A percentile compares a stretch with the other conserved stretches of the same genome.
These are phyloP conservation scores for Solanum stenotomum DNA, from an alignment of 257 asterid genomes.

Conservation along the genomic window DNA sequence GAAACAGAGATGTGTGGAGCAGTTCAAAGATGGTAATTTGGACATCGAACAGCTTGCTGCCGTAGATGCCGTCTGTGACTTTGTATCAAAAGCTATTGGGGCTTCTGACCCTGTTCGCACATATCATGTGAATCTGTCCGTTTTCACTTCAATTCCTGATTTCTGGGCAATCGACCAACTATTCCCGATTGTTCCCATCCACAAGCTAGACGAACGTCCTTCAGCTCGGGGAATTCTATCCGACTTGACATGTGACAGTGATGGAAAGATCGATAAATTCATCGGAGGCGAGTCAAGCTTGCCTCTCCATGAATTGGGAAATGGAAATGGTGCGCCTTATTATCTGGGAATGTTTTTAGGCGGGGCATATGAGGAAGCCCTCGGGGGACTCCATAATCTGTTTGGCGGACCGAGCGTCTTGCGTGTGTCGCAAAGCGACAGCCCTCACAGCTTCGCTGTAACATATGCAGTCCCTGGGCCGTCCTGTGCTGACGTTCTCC, in stretches of 20 bases:
- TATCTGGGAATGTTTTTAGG: constrained; percentile 91
- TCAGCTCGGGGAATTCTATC: constrained; percentile 54
- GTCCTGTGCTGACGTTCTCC: constrained; percentile 71
- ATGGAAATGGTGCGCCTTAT: constrained; percentile 27
- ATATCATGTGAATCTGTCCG: constrained; percentile 68
- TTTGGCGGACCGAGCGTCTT: constrained; percentile 87
- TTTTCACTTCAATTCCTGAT: constrained; percentile 94
- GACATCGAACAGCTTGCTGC: constrained; percentile 80
- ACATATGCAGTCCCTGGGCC: constrained; percentile 74
- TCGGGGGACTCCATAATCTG: constrained; percentile 83
- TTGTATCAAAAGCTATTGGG: constrained; percentile 58
- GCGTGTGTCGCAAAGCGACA: constrained; percentile 75
- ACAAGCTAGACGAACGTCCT: constrained; percentile 73
- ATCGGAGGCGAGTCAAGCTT: constrained; percentile 90
- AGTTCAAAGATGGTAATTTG: constrained; percentile 74
- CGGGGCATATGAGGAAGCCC: constrained; percentile 95
- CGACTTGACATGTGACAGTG: constrained; percentile 91
- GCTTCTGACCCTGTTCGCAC: constrained; percentile 51
- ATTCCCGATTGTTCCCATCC: constrained; percentile 85
- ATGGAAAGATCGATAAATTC: constrained; percentile 84
- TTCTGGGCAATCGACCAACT: constrained; percentile 90
- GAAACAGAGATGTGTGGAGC: constrained; percentile 75
- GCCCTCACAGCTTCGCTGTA: constrained; percentile 78
- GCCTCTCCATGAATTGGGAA: constrained; percentile 63
- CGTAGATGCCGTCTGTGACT: constrained; percentile 70